Evolutionary conservation across 164 flowering plant genomes (phyloP), one percentile per base, ranked within the genome.

Genomic region (Magnolia kwangsiensis): DNA sequence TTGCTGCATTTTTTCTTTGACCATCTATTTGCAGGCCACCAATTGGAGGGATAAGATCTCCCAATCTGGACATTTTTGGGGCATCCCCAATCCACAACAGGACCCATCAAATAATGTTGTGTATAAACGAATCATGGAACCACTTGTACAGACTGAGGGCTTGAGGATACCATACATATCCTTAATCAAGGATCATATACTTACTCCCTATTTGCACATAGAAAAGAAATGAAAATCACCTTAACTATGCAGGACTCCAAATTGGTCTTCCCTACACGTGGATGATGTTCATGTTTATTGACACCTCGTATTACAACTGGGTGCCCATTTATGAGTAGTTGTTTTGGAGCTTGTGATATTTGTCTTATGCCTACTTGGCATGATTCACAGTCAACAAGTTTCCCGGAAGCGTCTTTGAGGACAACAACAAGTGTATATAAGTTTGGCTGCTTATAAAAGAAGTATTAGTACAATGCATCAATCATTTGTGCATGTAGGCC

Each of bases 241-340:
- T 92, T 90, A 76, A 96, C 84, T 97, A 96, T 92, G 88, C 99
- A 96, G 71, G 93, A 84, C 77, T 96, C 98, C 79, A 96, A 67
- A 82, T 92, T 96, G 74, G 95, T 94, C 85, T 96, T 94, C 75
- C 99, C 98, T 11, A 91, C 69, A 64, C 97, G 93, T 50, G 99
- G 99, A 82, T 96, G 99, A 85, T 94, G 97, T 80, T 96, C 98
- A 82, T 96, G 99, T 83, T 96, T 88, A 82, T 96, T 96, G 63
- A 92, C 99, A 68, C 99, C 99, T 83, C 93, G 85, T 83, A 96
- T 90, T 24, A 88, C 75, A 24, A 94, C 87, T 21, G 98, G 96
- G 51, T 83, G 85, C 45, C 97, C 99, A 84, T 96, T 96, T 18
- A 96, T 89, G 69, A 96, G 94, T 61, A 96, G 81, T 84, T 92